A percentile compares a stretch with the other conserved stretches of the same genome.
These are phyloP conservation scores for Protostelium mycophagum DNA, from an alignment of 78 protist genomes.

Conservation along the genomic window DNA sequence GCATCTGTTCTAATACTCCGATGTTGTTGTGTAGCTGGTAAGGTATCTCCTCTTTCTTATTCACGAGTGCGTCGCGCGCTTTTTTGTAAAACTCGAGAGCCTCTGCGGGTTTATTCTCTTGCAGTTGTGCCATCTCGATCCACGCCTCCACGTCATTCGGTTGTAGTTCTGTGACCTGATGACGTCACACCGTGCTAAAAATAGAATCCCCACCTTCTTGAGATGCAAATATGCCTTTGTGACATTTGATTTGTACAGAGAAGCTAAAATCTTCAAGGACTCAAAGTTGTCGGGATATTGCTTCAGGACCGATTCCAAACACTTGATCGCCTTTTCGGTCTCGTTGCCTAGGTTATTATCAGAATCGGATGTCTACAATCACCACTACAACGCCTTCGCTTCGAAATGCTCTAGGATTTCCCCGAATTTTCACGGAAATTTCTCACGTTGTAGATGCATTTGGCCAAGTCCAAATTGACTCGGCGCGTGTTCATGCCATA, in stretches of 20 bases:
- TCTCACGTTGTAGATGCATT: constrained; percentile 18
- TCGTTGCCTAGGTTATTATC: too few relatives aligned
- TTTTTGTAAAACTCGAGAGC: constrained; percentile 37
- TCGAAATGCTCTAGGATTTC: too few relatives aligned
- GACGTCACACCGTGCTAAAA: background rate
- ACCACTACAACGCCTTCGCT: too few relatives aligned
- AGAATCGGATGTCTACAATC: too few relatives aligned
- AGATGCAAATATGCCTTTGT: constrained; percentile 12
- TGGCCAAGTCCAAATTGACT: constrained; percentile 71
- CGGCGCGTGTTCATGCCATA: constrained; percentile 11
- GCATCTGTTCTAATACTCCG: background rate
- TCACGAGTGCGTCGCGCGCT: background rate
- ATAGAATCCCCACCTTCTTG: constrained; percentile 3
- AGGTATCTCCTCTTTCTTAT: background rate
- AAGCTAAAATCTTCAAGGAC: constrained; percentile 45
- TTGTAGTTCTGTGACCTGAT: constrained; percentile 8
- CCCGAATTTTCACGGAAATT: too few relatives aligned
- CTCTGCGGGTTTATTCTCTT: constrained; percentile 5
- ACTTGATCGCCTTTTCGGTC: constrained; percentile 35
- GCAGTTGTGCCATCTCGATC: constrained; percentile 52
- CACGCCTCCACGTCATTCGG: constrained; percentile 55
- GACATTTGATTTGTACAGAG: constrained; percentile 9
- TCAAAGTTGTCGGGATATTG: constrained; percentile 54
- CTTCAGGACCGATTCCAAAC: constrained; percentile 36
- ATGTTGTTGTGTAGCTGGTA: background rate